Base-by-base conservation (phyloP, 371 early-diverging fungal genomes). In the Mortierella sp. region DNA sequence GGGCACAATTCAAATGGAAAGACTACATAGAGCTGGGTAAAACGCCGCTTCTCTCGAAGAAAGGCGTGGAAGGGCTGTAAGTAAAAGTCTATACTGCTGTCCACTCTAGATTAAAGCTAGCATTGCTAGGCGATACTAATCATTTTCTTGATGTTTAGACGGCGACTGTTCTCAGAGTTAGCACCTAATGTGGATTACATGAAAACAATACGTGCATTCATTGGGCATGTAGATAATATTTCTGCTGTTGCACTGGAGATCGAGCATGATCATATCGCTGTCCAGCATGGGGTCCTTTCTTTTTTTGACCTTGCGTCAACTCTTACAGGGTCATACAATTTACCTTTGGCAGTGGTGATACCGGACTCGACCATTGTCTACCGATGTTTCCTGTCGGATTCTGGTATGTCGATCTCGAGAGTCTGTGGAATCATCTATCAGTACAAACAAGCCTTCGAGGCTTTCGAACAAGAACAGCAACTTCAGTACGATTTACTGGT, bases 381-480 rank as follows among this genome's bases (percentile, higher is more conserved):
- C 57, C 88, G 87, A 9, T 73, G 65, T 32, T 89, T 89, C 68
- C 85, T 89, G 56, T 85, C 89, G 0, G 65, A 76, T 10, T 81
- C 81, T 13, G 88, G 86, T 17, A 87, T 88, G 88, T 79, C 90
- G 2, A 61, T 87, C 2, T 84, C 86, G 19, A 71, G 91, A 58
- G 84, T 89, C 10, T 91, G 91, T 62, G 87, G 87, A n/a, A 83
- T 89, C 35, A 70, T 91, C 10, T 71, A 80, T 45, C 84, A 84
- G 66, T 84, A 65, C 60, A 80, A 70, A 59, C 31, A 57, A 19
- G 67, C 71, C 29, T 75, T 72, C 61, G 68, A 72, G 29, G 67
- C 59, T 4, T 80, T 83, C 43, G 67, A 80, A 26, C 60, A 56
- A 28, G 68, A 66, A 26, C 81, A 61, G n/a, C 67, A 75, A 49